Evolutionary conservation across 768 basidiomycete species (phyloP).

Genomic region (Leucocoprinus sp.): DNA sequence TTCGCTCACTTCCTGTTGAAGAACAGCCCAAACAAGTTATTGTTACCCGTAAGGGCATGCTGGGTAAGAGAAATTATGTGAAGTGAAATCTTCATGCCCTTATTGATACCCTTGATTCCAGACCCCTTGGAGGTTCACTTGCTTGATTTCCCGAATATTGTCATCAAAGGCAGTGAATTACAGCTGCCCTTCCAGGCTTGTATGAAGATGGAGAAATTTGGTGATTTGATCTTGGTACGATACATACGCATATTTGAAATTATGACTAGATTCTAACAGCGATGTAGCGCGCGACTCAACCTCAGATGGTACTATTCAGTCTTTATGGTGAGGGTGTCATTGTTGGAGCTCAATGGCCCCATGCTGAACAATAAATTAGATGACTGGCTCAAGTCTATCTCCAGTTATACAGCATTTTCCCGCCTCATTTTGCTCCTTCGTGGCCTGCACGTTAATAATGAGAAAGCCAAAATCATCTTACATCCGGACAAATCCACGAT

Average conservation of each 20-base stretch:
- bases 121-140: slow-evolving; percentile 96
- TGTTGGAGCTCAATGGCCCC: neutral
- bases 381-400: slow-evolving; percentile 98
- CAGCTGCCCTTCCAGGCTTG: slow-evolving; percentile 99
- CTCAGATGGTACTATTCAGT: slow-evolving; percentile 98
- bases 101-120: slow-evolving; percentile 19
- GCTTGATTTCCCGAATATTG: slow-evolving; percentile 99
- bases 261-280: slow-evolving; percentile 10
- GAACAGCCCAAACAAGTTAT: slow-evolving; percentile 99
- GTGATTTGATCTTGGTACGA: slow-evolving; percentile 85
- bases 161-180: slow-evolving; percentile 98
- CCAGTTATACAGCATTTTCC: slow-evolving; percentile 98
- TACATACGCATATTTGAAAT: slow-evolving; percentile 12
- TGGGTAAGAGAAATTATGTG: slow-evolving; percentile 44
- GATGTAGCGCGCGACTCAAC: slow-evolving; percentile 83
- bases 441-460: slow-evolving; percentile 97
- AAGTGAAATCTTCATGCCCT: neutral
- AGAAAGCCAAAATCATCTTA: slow-evolving; percentile 97
- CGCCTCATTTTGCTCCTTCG: slow-evolving; percentile 94
- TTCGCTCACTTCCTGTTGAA: slow-evolving; percentile 97
- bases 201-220: slow-evolving; percentile 99
- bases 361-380: slow-evolving; percentile 35
- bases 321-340: slow-evolving; percentile 58
- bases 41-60: slow-evolving; percentile 99
- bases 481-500: slow-evolving; percentile 96